Evolutionary conservation across 495 filamentous ascomycete genomes (phyloP).

Genomic region (Chaetomium cochliodes): DNA sequence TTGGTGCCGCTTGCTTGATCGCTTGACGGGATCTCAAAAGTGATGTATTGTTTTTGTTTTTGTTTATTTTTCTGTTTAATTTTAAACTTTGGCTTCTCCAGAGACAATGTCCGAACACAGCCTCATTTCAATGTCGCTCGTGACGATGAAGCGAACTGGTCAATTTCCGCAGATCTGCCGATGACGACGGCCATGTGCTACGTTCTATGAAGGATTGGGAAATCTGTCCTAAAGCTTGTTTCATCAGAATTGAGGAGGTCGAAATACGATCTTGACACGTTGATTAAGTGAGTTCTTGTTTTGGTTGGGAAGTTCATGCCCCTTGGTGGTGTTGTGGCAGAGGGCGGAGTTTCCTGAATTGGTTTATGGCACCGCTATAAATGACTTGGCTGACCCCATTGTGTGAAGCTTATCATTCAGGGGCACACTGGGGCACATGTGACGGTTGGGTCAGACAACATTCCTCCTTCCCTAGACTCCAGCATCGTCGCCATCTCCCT

Average conservation of each 20-base stretch:
- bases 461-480: not conserved
- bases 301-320: not conserved
- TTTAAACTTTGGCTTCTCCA: not conserved
- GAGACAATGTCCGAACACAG: conserved; percentile 3
- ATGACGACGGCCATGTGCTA: not conserved
- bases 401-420: conserved; percentile 12
- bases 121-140: not conserved
- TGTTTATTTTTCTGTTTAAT: not conserved
- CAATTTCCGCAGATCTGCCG: conserved; percentile 12
- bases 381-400: not conserved
- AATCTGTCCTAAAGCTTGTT: conserved; percentile 15
- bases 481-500: not conserved
- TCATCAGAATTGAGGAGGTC: not conserved
- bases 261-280: conserved; percentile 32
- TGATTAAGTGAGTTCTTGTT: not conserved
- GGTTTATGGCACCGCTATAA: conserved; percentile 9
- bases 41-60: not conserved
- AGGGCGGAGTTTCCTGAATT: not conserved
- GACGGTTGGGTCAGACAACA: not conserved
- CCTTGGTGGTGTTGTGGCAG: not conserved
- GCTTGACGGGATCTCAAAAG: not conserved
- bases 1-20: too few relatives aligned
- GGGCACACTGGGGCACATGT: conserved; percentile 5
- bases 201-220: not conserved
- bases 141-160: not conserved